phyloP scores from a whole-genome alignment of 1,284 basidiomycete genomes.

The Trichosporon ovoides region DNA sequence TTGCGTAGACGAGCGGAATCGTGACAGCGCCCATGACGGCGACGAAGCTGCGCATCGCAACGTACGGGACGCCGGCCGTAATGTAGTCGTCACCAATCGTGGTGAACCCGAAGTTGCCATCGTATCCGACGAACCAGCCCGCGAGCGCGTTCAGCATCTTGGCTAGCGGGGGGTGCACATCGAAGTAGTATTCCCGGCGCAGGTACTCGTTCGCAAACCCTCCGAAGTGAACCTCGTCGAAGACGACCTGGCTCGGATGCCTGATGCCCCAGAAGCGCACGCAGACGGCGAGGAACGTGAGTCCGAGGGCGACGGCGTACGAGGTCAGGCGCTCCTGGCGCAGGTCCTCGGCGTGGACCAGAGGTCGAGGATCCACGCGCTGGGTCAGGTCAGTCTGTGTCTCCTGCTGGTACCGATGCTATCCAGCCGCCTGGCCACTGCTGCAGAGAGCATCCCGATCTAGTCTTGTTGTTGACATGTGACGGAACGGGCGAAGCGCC shows the following conservation, averaged over 20 bases:
- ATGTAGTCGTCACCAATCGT: constrained; percentile 89
- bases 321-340: constrained; percentile 33
- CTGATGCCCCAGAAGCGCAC: constrained; percentile 90
- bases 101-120: constrained; percentile 89
- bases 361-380: constrained; percentile 15
- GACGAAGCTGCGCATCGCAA: constrained; percentile 86
- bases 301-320: constrained; percentile 31
- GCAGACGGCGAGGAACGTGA: constrained; percentile 70
- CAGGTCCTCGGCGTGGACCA: constrained; percentile 11
- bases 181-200: constrained; percentile 91
- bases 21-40: constrained; percentile 87
- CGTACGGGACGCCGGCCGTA: constrained; percentile 71
- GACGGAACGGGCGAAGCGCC: not conserved
- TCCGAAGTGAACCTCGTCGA: constrained; percentile 96
- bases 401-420: not conserved
- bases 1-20: constrained; percentile 83
- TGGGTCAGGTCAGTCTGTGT: not conserved
- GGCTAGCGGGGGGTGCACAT: constrained; percentile 95
- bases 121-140: constrained; percentile 94
- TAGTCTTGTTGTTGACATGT: not conserved
- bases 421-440: too few relatives aligned
- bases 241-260: constrained; percentile 89
- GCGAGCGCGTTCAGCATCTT: constrained; percentile 87
- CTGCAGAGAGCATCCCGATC: not conserved
- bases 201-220: constrained; percentile 86